These are phyloP conservation scores for Wickerhamiella musiphila DNA, from an alignment of 805 yeast species.

Conservation along the genomic window DNA sequence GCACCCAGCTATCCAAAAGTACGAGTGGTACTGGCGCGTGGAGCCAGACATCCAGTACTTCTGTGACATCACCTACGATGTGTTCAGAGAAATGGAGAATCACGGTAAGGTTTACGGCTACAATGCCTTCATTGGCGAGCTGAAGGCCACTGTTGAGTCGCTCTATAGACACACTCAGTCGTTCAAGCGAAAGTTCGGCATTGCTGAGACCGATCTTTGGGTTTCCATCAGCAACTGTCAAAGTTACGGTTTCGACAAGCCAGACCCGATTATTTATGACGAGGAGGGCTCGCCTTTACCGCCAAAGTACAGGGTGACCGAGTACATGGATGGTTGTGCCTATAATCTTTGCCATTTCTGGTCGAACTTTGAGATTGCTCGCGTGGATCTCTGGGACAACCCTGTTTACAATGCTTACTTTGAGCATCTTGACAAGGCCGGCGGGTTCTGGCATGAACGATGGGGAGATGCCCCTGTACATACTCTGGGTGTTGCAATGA, in stretches of 20 bases:
- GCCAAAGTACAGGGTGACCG: too few relatives aligned
- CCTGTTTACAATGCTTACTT: slow-evolving; percentile 51
- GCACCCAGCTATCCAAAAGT: slow-evolving; percentile 51
- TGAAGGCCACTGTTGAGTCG: slow-evolving; percentile 67
- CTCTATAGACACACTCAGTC: slow-evolving; percentile 56
- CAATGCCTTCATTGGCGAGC: slow-evolving; percentile 61
- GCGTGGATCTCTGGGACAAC: slow-evolving; percentile 56
- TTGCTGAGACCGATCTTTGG: slow-evolving; percentile 21
- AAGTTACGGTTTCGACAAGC: too few relatives aligned
- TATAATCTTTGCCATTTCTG: slow-evolving; percentile 78
- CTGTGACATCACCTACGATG: slow-evolving; percentile 86
- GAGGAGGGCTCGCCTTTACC: too few relatives aligned
- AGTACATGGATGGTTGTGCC: slow-evolving; percentile 41
- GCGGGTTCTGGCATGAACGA: slow-evolving; percentile 79
- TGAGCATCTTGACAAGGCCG: slow-evolving; percentile 44
- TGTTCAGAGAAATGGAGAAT: slow-evolving; percentile 63
- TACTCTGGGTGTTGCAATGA: slow-evolving; percentile 67
- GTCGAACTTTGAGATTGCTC: slow-evolving; percentile 87
- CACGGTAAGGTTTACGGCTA: slow-evolving; percentile 66
- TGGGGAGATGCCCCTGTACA: slow-evolving; percentile 99
- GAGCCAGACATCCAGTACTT: slow-evolving; percentile 84
- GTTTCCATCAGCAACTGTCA: slow-evolving; percentile 16
- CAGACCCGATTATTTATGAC: too few relatives aligned
- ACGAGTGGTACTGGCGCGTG: slow-evolving; percentile 92
- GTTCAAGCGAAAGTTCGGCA: slow-evolving; percentile 30